Conservation (phyloP, 768 basidiomycete species). For the Suillus subluteus region DNA sequence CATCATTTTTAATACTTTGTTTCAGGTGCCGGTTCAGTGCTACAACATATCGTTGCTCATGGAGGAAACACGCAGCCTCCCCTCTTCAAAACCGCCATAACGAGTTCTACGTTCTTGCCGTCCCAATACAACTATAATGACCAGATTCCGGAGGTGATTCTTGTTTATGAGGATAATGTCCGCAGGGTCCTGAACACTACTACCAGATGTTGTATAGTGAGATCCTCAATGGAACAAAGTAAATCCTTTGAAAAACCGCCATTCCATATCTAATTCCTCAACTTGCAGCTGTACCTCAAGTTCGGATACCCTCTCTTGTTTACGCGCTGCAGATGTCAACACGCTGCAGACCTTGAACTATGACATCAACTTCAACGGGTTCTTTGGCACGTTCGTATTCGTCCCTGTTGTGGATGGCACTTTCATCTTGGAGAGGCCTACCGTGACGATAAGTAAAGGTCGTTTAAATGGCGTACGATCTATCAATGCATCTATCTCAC, state of each 20-base stretch:
- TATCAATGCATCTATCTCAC: too few relatives aligned
- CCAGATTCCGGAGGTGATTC: conserved; percentile 40
- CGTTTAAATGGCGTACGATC: too few relatives aligned
- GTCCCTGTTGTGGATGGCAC: conserved; percentile 52
- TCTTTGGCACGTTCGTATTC: conserved; percentile 44
- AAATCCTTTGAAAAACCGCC: background rate
- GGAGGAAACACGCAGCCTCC: too few relatives aligned
- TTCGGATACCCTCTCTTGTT: conserved; percentile 41
- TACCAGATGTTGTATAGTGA: conserved; percentile 35
- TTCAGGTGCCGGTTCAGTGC: conserved; percentile 50
- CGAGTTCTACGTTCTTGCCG: too few relatives aligned
- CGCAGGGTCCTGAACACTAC: background rate
- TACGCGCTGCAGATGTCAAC: conserved; percentile 31
- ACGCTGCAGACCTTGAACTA: too few relatives aligned
- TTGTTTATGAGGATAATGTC: background rate
- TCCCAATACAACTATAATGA: conserved; percentile 47
- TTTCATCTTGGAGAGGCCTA: conserved; percentile 34
- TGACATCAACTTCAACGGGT: conserved; percentile 10
- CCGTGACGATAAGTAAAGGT: too few relatives aligned
- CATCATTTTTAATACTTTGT: background rate
- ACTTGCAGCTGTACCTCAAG: conserved; percentile 38
- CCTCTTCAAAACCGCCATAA: too few relatives aligned
- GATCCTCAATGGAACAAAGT: conserved; percentile 31
- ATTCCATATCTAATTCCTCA: background rate
- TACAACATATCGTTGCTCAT: conserved; percentile 45